These are phyloP conservation scores for Flaveria ramosissima DNA, from an alignment of 129 eudicot species.

Conservation along the genomic window DNA sequence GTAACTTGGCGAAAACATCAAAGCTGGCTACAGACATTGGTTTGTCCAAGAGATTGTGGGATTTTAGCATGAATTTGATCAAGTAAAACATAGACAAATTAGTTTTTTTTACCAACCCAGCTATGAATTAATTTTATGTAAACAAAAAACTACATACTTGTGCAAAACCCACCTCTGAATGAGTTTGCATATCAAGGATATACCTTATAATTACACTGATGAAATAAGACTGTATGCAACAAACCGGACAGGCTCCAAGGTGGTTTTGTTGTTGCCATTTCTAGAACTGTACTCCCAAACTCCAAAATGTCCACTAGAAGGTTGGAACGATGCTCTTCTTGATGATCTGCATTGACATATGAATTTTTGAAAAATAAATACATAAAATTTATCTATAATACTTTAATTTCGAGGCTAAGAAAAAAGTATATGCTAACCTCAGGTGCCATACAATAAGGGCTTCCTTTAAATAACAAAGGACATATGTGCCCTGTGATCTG, in stretches of 20 bases:
- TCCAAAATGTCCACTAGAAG: conserved; percentile 95
- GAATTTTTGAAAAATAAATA: neutral
- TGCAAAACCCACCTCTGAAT: conserved; percentile 31
- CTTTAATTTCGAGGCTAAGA: neutral
- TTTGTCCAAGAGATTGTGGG: conserved; percentile 60
- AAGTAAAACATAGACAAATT: conserved; percentile 18
- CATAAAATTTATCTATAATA: neutral
- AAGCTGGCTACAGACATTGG: conserved; percentile 39
- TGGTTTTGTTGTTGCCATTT: conserved; percentile 97
- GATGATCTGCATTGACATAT: conserved; percentile 49
- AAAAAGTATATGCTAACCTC: neutral
- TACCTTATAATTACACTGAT: neutral
- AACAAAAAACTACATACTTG: neutral
- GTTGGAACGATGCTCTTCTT: conserved; percentile 67
- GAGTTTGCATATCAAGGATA: conserved; percentile 17
- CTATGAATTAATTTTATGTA: neutral
- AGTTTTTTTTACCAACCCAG: neutral
- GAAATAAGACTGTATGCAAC: no score
- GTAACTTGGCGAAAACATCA: conserved; percentile 50
- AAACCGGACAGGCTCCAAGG: conserved; percentile 78
- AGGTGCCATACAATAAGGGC: no score
- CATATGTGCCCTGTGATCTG: no score
- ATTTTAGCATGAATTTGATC: conserved; percentile 53
- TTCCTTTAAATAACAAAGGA: no score
- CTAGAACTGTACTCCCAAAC: conserved; percentile 94